Conservation (phyloP, 257 asterid species). For the Thymus mandschuricus region DNA sequence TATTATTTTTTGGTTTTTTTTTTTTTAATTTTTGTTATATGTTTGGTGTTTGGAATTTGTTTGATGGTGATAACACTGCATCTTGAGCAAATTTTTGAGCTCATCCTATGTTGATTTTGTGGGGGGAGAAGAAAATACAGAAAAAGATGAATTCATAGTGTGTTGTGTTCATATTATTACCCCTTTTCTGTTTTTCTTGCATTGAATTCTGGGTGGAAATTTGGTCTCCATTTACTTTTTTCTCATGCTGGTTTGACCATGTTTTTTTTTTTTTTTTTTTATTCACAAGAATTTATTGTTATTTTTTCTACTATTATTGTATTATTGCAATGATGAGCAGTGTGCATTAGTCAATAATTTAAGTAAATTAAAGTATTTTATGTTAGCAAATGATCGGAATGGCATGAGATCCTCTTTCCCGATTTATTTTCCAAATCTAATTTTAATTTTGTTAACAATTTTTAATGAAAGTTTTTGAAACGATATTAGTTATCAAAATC, state of each 20-base stretch:
- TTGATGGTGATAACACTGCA: conserved; percentile 29
- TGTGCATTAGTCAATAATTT: too few relatives aligned
- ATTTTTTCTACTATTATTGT: too few relatives aligned
- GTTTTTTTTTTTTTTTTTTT: neutral
- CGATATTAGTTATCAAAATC: too few relatives aligned
- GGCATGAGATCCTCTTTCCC: too few relatives aligned
- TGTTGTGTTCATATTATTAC: neutral
- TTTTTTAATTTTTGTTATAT: neutral
- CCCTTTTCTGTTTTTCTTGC: neutral
- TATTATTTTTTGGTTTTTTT: neutral
- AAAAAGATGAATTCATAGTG: neutral
- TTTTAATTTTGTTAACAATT: too few relatives aligned
- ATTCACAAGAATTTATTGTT: too few relatives aligned
- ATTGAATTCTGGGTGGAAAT: conserved; percentile 12
- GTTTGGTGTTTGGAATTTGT: conserved; percentile 35
- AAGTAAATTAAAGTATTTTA: too few relatives aligned
- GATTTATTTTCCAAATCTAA: too few relatives aligned
- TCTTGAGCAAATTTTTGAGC: conserved; percentile 46
- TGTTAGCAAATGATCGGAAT: too few relatives aligned
- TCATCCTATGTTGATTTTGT: conserved; percentile 41
- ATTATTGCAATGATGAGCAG: too few relatives aligned
- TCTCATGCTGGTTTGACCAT: neutral
- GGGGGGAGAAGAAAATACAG: conserved; percentile 26
- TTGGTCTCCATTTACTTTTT: conserved; percentile 3
- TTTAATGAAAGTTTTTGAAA: too few relatives aligned